phyloP scores from a whole-genome alignment of 208 protist genomes.

The Sergeia podlipaevii region DNA sequence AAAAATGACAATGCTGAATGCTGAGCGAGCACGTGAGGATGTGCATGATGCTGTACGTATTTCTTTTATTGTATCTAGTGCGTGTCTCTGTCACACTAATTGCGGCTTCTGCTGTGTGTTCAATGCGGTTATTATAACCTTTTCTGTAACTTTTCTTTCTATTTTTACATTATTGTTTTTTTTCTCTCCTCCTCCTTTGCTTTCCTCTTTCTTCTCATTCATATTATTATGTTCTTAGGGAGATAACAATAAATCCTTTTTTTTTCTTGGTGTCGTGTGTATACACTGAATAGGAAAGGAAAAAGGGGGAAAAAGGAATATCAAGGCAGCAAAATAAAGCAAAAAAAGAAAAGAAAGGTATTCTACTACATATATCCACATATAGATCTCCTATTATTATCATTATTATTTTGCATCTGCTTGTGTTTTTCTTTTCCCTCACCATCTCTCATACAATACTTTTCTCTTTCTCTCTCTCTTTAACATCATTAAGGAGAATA shows the following conservation, averaged over 20 bases:
- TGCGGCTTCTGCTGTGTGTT: no score
- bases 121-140: no score
- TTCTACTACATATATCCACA: slow-evolving; percentile 6
- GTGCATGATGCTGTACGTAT: no score
- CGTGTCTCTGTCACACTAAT: no score
- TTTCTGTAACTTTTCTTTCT: slow-evolving; percentile 4
- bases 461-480: slow-evolving; percentile 1
- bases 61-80: no score
- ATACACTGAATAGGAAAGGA: no score
- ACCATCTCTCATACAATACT: slow-evolving; percentile 7
- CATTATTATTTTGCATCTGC: slow-evolving; percentile 7
- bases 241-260: neutral
- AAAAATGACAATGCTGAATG: no score
- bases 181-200: slow-evolving; percentile 6
- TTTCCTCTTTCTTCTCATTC: slow-evolving; percentile 1
- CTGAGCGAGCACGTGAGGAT: no score
- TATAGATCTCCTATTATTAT: slow-evolving; percentile 8
- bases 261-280: neutral
- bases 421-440: slow-evolving; percentile 12
- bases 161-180: neutral
- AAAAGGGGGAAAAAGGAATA: no score
- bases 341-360: no score
- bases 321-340: no score
- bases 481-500: slow-evolving; percentile 10
- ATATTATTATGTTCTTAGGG: neutral